Conservation (phyloP, 2,329 filamentous ascomycete genomes). For the Pseudogymnoascus sp. region DNA sequence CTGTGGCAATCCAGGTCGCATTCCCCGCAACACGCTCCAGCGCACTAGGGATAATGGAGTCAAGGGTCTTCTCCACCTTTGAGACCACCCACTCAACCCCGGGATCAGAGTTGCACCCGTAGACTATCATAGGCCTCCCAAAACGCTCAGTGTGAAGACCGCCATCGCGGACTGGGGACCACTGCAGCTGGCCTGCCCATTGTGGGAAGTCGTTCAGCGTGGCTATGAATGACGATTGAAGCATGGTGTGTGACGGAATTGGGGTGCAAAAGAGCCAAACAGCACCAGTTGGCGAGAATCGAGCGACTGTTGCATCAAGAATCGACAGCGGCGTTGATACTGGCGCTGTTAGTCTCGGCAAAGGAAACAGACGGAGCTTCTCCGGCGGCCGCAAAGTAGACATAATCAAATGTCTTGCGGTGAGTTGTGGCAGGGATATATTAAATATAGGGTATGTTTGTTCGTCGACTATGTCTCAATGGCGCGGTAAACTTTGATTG, state of each 20-base stretch:
- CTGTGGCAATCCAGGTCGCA: slow-evolving; percentile 30
- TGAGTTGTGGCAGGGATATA: background rate
- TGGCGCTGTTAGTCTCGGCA: background rate
- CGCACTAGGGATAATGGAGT: slow-evolving; percentile 27
- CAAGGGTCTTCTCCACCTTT: slow-evolving; percentile 24
- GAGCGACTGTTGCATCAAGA: slow-evolving; percentile 36
- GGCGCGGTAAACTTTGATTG: background rate
- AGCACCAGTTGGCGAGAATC: slow-evolving; percentile 35
- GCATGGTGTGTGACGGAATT: slow-evolving; percentile 13
- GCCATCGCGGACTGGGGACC: slow-evolving; percentile 35
- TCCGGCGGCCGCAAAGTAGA: background rate
- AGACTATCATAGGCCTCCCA: slow-evolving; percentile 32
- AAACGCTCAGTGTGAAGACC: slow-evolving; percentile 29
- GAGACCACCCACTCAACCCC: slow-evolving; percentile 36
- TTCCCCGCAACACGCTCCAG: slow-evolving; percentile 12
- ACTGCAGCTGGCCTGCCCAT: slow-evolving; percentile 6
- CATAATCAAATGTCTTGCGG: background rate
- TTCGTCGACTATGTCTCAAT: background rate
- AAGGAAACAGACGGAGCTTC: background rate
- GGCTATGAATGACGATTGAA: slow-evolving; percentile 26
- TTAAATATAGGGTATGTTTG: background rate
- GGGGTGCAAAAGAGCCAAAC: slow-evolving; percentile 35
- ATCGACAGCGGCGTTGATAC: slow-evolving; percentile 31
- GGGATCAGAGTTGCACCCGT: slow-evolving; percentile 33
- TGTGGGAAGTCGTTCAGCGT: slow-evolving; percentile 25